These are phyloP conservation scores for Aphanomyces euteiches DNA, from an alignment of 352 stramenopile genomes.

Conservation along the genomic window DNA sequence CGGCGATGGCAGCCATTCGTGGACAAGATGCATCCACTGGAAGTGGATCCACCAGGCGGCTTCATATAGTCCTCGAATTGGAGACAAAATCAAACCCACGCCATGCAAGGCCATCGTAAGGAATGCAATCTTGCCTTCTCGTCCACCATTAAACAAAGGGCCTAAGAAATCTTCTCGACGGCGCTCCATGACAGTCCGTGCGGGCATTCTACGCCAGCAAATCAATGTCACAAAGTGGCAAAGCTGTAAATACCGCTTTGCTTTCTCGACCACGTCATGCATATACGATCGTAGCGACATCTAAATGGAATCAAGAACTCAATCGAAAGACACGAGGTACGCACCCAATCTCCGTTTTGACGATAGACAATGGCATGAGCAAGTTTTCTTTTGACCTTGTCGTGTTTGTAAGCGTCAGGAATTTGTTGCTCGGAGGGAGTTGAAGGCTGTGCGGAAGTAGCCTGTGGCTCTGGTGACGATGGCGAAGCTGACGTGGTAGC, in stretches of 20 bases:
- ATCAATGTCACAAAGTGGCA: too few relatives aligned
- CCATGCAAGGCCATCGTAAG: slow-evolving; percentile 12
- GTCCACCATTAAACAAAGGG: slow-evolving; percentile 20
- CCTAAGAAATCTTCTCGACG: slow-evolving; percentile 22
- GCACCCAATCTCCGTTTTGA: slow-evolving; percentile 13
- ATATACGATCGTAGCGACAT: slow-evolving; percentile 27
- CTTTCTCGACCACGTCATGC: slow-evolving; percentile 22
- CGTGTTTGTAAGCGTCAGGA: background rate
- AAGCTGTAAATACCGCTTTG: slow-evolving; percentile 1
- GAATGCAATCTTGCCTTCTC: background rate
- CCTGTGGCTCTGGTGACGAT: background rate
- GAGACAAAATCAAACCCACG: slow-evolving; percentile 26
- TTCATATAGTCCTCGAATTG: slow-evolving; percentile 7
- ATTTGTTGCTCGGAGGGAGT: background rate
- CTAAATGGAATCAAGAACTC: background rate
- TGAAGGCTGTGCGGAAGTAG: background rate
- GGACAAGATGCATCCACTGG: background rate
- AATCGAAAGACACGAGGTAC: background rate
- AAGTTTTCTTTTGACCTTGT: slow-evolving; percentile 13
- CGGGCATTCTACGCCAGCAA: slow-evolving; percentile 15
- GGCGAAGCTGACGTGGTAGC: background rate
- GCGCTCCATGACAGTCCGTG: slow-evolving; percentile 15
- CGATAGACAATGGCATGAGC: slow-evolving; percentile 12
- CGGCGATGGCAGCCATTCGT: background rate
- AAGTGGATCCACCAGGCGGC: background rate